Conservation (phyloP, 106 monocot genomes). For the Chionographis japonica region DNA sequence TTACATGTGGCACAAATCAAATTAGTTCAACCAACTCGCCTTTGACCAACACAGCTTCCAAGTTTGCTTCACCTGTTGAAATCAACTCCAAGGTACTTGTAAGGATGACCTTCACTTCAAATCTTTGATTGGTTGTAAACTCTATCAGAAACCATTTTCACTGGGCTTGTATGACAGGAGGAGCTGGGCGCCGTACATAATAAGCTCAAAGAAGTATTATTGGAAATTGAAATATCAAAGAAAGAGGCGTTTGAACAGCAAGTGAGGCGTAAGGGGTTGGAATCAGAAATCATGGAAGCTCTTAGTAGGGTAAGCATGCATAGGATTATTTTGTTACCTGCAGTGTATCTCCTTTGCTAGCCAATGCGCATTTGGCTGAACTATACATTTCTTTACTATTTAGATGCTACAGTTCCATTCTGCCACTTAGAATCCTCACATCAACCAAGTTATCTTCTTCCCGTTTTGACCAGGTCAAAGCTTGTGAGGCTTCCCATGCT, state of each 20-base stretch:
- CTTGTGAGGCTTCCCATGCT: conserved; percentile 23
- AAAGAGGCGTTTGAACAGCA: conserved; percentile 30
- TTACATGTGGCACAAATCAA: neutral
- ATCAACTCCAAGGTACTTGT: conserved; percentile 21
- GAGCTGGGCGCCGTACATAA: conserved; percentile 8
- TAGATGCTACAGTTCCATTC: neutral
- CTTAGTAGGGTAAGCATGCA: conserved; percentile 25
- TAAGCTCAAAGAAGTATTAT: conserved; percentile 22
- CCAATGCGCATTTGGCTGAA: neutral
- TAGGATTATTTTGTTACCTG: neutral
- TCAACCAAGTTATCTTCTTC: neutral
- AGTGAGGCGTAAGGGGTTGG: conserved; percentile 29
- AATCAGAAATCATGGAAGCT: conserved; percentile 32
- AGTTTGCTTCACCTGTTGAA: conserved; percentile 17
- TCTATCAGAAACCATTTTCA: neutral
- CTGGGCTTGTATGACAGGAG: conserved; percentile 9
- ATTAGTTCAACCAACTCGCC: conserved; percentile 6
- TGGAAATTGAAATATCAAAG: conserved; percentile 42
- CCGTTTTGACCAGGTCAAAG: conserved; percentile 31
- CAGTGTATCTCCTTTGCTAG: too few relatives aligned
- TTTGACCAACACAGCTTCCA: conserved; percentile 7
- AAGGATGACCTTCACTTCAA: neutral
- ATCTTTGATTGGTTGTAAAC: neutral
- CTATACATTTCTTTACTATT: neutral
- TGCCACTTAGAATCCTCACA: neutral